Conservation (phyloP, 805 yeast genomes). For the Candida nanaspora region DNA sequence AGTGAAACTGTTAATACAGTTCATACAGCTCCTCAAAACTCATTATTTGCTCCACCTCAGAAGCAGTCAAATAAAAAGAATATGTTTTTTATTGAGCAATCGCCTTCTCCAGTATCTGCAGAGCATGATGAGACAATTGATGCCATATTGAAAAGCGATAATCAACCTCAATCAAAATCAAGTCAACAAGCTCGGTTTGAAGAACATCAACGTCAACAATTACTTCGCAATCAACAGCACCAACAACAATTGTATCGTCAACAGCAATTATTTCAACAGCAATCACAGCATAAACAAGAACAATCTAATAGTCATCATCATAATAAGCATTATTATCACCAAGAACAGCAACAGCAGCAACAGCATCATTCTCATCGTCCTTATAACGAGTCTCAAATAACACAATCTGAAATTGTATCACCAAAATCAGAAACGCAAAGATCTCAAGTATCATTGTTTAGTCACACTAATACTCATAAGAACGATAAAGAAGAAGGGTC, state of each 20-base stretch:
- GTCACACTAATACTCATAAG: constrained; percentile 6
- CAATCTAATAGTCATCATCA: constrained; percentile 4
- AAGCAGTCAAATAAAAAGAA: constrained; percentile 1
- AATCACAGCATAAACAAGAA: neutral
- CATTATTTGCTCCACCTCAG: neutral
- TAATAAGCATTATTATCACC: constrained; percentile 3
- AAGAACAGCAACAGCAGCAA: constrained; percentile 3
- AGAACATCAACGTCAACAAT: constrained; percentile 2
- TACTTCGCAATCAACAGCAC: constrained; percentile 1
- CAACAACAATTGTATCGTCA: neutral
- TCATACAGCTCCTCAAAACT: too few relatives aligned
- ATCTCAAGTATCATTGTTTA: constrained; percentile 22
- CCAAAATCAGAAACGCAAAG: constrained; percentile 17
- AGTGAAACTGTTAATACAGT: too few relatives aligned
- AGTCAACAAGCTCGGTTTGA: too few relatives aligned
- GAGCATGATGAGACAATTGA: neutral
- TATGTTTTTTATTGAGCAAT: constrained; percentile 26
- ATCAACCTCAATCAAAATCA: neutral
- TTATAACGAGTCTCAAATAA: too few relatives aligned
- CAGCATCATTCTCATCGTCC: too few relatives aligned
- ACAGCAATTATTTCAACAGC: neutral
- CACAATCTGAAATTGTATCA: constrained; percentile 5
- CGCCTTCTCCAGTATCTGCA: constrained; percentile 22
- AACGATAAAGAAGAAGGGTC: constrained; percentile 2
- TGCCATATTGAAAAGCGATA: neutral